These are phyloP conservation scores for Pseudonitzschia multistriata DNA, from an alignment of 108 stramenopile species.

Conservation along the genomic window DNA sequence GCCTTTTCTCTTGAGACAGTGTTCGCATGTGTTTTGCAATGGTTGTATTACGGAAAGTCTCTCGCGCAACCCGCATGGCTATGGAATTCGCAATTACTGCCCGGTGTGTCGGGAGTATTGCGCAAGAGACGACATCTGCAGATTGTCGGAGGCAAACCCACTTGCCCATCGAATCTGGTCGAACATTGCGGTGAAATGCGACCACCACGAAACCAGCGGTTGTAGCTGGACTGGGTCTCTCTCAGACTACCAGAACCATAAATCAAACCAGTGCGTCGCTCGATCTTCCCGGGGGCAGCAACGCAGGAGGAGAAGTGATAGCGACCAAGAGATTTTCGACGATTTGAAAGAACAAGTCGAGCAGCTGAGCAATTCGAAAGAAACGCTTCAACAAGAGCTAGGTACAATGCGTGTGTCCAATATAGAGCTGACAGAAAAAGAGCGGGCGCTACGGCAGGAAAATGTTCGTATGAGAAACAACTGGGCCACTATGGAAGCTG, in stretches of 20 bases:
- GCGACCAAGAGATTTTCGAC: slow-evolving; percentile 1
- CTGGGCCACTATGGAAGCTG: not conserved
- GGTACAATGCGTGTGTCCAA: not conserved
- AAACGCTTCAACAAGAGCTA: not conserved
- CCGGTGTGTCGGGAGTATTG: not conserved
- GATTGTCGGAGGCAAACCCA: not conserved
- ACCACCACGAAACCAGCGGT: not conserved
- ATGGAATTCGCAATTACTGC: not conserved
- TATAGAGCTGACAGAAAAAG: not conserved
- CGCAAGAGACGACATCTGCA: not conserved
- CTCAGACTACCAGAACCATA: slow-evolving; percentile 14
- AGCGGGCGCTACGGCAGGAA: too few species aligned
- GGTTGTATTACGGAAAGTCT: slow-evolving; percentile 18
- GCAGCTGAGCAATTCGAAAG: not conserved
- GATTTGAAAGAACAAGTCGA: not conserved
- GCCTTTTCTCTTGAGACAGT: slow-evolving; percentile 11
- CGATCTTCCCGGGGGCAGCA: too few species aligned
- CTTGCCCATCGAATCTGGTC: slow-evolving; percentile 28
- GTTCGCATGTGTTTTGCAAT: slow-evolving; percentile 28
- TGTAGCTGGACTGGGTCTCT: slow-evolving; percentile 33
- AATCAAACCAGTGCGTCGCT: not conserved
- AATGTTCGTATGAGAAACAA: not conserved
- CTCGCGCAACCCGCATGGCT: slow-evolving; percentile 1
- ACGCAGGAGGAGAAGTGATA: not conserved
- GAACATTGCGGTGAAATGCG: slow-evolving; percentile 26